Evolutionary conservation across 1,284 basidiomycete species (phyloP).

Genomic region (Fomitopsis schrenkii): DNA sequence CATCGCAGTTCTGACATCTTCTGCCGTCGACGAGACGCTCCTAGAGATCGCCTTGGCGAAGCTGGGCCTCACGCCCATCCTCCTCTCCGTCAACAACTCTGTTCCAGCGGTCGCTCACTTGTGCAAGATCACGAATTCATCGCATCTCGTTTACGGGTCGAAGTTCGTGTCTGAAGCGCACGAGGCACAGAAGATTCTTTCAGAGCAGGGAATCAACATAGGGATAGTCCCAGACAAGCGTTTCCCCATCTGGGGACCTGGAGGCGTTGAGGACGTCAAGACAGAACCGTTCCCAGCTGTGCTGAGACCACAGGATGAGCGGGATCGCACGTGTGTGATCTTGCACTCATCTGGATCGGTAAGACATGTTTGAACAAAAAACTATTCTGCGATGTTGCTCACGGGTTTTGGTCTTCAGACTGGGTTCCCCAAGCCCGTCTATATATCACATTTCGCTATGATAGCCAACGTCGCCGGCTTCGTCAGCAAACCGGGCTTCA

Average conservation of each 20-base stretch:
- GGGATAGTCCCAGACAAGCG: conserved; percentile 34
- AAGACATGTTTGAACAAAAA: conserved; percentile 13
- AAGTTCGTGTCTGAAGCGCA: conserved; percentile 32
- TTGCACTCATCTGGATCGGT: conserved; percentile 64
- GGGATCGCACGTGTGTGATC: conserved; percentile 41
- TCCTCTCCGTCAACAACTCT: conserved; percentile 56
- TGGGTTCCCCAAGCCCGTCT: conserved; percentile 42
- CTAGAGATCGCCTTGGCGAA: conserved; percentile 43
- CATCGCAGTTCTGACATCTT: conserved; percentile 36
- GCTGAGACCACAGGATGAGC: conserved; percentile 43
- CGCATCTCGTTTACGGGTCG: conserved; percentile 42
- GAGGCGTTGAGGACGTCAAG: conserved; percentile 8
- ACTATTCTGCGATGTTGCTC: background rate
- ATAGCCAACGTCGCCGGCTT: conserved; percentile 34
- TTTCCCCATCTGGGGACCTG: conserved; percentile 41
- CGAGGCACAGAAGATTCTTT: conserved; percentile 20
- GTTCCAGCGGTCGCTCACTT: conserved; percentile 53
- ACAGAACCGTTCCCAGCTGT: conserved; percentile 4
- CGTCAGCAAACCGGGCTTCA: conserved; percentile 39
- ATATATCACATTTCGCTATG: conserved; percentile 35
- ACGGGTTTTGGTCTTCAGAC: conserved; percentile 18
- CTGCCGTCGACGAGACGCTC: conserved; percentile 39
- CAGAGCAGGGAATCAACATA: conserved; percentile 28
- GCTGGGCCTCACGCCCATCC: conserved; percentile 35
- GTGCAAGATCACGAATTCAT: conserved; percentile 41